Conservation (phyloP, 2,329 filamentous ascomycete species). For the Exophiala aquamarina region DNA sequence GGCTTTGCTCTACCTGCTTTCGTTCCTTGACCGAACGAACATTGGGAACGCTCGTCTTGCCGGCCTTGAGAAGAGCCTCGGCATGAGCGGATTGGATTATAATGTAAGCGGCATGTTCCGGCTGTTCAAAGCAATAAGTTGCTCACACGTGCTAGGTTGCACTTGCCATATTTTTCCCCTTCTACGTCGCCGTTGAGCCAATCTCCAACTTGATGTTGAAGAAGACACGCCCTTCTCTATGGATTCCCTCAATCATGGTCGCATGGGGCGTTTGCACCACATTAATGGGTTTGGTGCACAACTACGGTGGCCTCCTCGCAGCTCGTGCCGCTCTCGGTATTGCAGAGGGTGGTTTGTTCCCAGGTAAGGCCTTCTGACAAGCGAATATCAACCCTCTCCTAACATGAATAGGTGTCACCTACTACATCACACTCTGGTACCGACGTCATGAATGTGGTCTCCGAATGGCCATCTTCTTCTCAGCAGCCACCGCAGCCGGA, state of each 20-base stretch:
- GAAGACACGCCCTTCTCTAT: conserved; percentile 14
- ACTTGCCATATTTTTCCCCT: conserved; percentile 23
- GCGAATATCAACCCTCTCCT: background rate
- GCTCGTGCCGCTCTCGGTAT: conserved; percentile 43
- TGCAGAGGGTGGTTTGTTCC: conserved; percentile 37
- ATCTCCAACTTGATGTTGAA: conserved; percentile 37
- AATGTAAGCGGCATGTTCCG: conserved; percentile 28
- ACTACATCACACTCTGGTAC: conserved; percentile 23
- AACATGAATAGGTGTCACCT: conserved; percentile 12
- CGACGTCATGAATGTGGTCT: conserved; percentile 19
- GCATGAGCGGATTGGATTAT: conserved; percentile 46
- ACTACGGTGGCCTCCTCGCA: conserved; percentile 12
- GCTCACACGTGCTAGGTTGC: conserved; percentile 30
- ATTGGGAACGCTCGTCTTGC: conserved; percentile 49
- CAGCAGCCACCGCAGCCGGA: conserved; percentile 21
- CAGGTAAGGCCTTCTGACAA: conserved; percentile 35
- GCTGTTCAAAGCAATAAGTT: background rate
- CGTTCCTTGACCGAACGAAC: conserved; percentile 49
- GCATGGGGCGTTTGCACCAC: conserved; percentile 51
- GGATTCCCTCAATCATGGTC: conserved; percentile 27
- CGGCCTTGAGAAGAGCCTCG: conserved; percentile 43
- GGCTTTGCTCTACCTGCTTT: conserved; percentile 64
- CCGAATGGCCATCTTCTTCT: conserved; percentile 24
- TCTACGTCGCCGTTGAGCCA: conserved; percentile 31
- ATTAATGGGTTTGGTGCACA: conserved; percentile 49